Conservation (phyloP, 495 filamentous ascomycete species). For the Penicillium herquei region DNA sequence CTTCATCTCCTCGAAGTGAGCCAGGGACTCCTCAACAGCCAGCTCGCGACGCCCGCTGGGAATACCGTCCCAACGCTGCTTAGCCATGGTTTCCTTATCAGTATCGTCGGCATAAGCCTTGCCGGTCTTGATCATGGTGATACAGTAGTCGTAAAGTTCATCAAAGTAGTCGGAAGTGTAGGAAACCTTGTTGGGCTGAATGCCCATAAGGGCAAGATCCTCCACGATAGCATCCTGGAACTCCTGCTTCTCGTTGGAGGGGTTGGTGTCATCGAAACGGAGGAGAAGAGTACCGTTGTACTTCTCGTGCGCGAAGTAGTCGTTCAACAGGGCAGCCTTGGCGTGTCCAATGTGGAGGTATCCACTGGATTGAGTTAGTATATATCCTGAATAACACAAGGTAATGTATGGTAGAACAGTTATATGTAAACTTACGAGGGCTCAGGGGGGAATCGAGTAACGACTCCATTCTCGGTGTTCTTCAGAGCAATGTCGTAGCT, state of each 20-base stretch:
- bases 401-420: too few relatives aligned
- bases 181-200: conserved; percentile 74
- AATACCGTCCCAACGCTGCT: conserved; percentile 73
- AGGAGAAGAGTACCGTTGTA: conserved; percentile 82
- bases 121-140: conserved; percentile 77
- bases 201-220: conserved; percentile 81
- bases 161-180: conserved; percentile 92
- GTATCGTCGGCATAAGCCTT: conserved; percentile 91
- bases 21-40: conserved; percentile 76
- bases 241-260: conserved; percentile 88
- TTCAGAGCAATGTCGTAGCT: conserved; percentile 89
- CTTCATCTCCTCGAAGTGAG: conserved; percentile 87
- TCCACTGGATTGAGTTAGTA: conserved; percentile 46
- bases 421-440: conserved; percentile 63
- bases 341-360: conserved; percentile 94
- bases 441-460: conserved; percentile 93
- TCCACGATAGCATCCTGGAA: conserved; percentile 86
- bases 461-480: conserved; percentile 86
- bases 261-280: conserved; percentile 92
- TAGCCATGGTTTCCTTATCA: conserved; percentile 77
- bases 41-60: conserved; percentile 73
- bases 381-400: too few relatives aligned
- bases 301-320: conserved; percentile 89
- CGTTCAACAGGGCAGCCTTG: conserved; percentile 87
- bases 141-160: conserved; percentile 73